Base-by-base conservation (phyloP, 768 basidiomycete genomes). In the Rhizopogon vinicolor region DNA sequence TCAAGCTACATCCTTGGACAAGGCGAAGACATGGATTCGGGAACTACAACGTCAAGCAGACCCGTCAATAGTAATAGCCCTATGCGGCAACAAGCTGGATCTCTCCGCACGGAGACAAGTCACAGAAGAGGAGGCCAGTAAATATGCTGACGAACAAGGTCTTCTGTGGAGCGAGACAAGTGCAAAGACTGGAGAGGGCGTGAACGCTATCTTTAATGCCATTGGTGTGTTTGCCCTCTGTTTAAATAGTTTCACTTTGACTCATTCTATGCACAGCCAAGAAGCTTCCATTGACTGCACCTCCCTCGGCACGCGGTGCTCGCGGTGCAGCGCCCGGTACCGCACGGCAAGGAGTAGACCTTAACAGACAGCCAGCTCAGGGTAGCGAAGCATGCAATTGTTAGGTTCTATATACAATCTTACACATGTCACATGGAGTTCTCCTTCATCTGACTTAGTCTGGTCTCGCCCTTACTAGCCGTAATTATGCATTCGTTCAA, bases 1-100 rank as follows among this genome's bases (percentile, higher is more conserved):
- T 41, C 89, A 93, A 67, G 68, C 87, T 7, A 79, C 92, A 22
- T 96, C 95, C 2, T 83, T 96, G 59, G 92, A 96, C 76, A 97
- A 96, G 74, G 96, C 96, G 29, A 88, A 89, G 62, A 86, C 87
- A 60, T 98, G 96, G 96, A 95, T 98, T 68, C 82, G 90, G 51
- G 95, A 98, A 71, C 84, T 98, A 2, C 94, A 97, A 67, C 92
- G 95, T 53, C 95, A 98, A 74, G 96, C 95, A 54, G 96, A 98
- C 69, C 95, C 96, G 7, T 91, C 88, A 43, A 98, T 97, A 77
- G 84, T 96, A 63, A 96, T 98, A 69, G 90, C 93, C 41, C 85
- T 98, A 37, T 96, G 93, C 56, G 96, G 96, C 46, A 98, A 98
- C 80, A 98, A 98, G 75, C 74, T 85, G 29, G 96, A 98, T 73